phyloP scores from a whole-genome alignment of 129 eudicot genomes.

The Apium graveolens region DNA sequence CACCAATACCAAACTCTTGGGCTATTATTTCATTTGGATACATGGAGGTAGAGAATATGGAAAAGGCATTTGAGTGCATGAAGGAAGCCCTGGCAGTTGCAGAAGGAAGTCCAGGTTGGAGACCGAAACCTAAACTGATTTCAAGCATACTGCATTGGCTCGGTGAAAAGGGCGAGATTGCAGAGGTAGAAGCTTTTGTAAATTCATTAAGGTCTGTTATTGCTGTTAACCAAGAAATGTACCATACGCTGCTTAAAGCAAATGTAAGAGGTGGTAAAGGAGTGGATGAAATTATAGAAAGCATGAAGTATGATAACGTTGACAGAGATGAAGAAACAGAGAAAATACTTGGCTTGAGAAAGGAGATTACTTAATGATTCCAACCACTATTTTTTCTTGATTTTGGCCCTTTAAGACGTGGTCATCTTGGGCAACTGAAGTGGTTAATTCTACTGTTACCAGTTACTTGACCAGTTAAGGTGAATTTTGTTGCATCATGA shows the following conservation, averaged over 20 bases:
- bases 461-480: background rate
- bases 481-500: background rate
- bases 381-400: background rate
- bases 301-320: constrained; percentile 34
- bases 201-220: constrained; percentile 21
- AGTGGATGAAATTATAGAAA: constrained; percentile 17
- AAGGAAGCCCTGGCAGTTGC: constrained; percentile 32
- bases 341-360: constrained; percentile 14
- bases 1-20: constrained; percentile 39
- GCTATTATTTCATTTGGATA: constrained; percentile 29
- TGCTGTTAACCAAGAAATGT: constrained; percentile 26
- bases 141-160: constrained; percentile 30
- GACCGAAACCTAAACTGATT: constrained; percentile 26
- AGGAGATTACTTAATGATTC: constrained; percentile 23
- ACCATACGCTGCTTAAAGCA: constrained; percentile 24
- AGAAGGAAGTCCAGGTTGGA: constrained; percentile 27
- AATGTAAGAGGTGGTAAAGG: constrained; percentile 20
- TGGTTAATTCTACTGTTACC: background rate
- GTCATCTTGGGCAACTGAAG: background rate
- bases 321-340: constrained; percentile 25
- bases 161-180: constrained; percentile 19
- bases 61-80: constrained; percentile 37
- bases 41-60: constrained; percentile 17
- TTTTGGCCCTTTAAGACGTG: background rate
- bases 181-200: constrained; percentile 32